A percentile compares a stretch with the other conserved stretches of the same genome.
phyloP scores from a whole-genome alignment of 208 protist genomes.

The Acanthamoeba sp. region DNA sequence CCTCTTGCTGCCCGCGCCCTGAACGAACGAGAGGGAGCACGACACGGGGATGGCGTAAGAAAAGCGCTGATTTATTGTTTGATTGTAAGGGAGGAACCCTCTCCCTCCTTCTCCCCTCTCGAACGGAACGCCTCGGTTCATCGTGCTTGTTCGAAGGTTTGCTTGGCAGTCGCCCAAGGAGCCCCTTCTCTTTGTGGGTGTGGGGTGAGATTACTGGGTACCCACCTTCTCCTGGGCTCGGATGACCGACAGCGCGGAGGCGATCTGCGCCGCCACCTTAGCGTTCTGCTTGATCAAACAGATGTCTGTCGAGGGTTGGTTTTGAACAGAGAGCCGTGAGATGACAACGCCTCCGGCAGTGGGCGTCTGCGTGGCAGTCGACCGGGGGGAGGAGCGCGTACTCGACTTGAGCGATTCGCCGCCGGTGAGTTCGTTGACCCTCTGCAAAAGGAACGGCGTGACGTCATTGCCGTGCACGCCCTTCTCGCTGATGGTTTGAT shows the following conservation, averaged over 20 bases:
- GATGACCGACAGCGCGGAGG: background rate
- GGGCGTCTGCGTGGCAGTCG: background rate
- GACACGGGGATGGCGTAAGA: background rate
- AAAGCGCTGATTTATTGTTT: background rate
- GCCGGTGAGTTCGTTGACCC: slow-evolving; percentile 89
- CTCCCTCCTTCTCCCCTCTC: too few relatives aligned
- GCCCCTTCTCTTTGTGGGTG: background rate
- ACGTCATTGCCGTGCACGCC: slow-evolving; percentile 88
- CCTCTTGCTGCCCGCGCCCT: background rate
- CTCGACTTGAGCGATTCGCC: slow-evolving; percentile 87
- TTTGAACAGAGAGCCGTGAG: slow-evolving; percentile 22
- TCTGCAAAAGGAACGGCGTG: slow-evolving; percentile 92
- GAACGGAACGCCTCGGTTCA: too few relatives aligned
- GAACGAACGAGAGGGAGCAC: background rate
- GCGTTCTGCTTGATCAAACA: slow-evolving; percentile 74
- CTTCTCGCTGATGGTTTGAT: slow-evolving; percentile 67
- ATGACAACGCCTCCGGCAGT: background rate
- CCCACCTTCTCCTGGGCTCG: slow-evolving; percentile 36
- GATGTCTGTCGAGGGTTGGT: too few relatives aligned
- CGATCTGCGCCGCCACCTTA: slow-evolving; percentile 65
- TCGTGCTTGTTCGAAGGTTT: too few relatives aligned
- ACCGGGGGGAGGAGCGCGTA: slow-evolving; percentile 8
- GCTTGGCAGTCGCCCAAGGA: background rate
- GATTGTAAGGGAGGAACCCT: too few relatives aligned
- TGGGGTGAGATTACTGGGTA: background rate